phyloP scores from a whole-genome alignment of 768 basidiomycete species.

The Tephrocybe rancida region DNA sequence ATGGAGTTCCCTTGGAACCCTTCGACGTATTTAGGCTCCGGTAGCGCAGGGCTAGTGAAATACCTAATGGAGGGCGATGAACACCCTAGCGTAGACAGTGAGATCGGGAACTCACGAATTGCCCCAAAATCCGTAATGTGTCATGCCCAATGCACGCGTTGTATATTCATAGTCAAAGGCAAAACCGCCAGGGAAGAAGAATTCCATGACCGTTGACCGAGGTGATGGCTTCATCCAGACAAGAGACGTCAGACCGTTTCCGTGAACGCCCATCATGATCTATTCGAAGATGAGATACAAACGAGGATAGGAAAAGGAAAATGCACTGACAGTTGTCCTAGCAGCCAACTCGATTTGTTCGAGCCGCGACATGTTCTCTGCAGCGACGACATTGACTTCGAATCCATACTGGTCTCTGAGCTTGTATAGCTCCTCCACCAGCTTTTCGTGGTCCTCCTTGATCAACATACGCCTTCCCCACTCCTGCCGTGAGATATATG shows the following conservation, averaged over 20 bases:
- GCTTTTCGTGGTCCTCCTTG: slow-evolving; percentile 71
- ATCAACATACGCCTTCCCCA: slow-evolving; percentile 88
- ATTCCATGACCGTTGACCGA: slow-evolving; percentile 88
- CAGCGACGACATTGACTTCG: slow-evolving; percentile 86
- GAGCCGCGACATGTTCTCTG: slow-evolving; percentile 77
- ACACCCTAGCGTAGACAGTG: background rate
- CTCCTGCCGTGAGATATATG: slow-evolving; percentile 86
- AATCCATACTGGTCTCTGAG: slow-evolving; percentile 73
- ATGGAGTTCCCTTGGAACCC: slow-evolving; percentile 91
- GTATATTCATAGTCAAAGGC: slow-evolving; percentile 87
- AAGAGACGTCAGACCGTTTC: slow-evolving; percentile 86
- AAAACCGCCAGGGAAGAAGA: slow-evolving; percentile 85
- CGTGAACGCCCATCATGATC: slow-evolving; percentile 96
- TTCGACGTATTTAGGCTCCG: slow-evolving; percentile 71
- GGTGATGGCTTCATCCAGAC: slow-evolving; percentile 91
- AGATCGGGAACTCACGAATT: slow-evolving; percentile 46
- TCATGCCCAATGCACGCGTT: slow-evolving; percentile 80
- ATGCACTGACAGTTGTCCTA: slow-evolving; percentile 69
- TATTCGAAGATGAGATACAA: slow-evolving; percentile 28
- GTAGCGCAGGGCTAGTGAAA: slow-evolving; percentile 76
- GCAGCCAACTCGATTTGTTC: slow-evolving; percentile 85
- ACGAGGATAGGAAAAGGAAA: background rate
- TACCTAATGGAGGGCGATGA: slow-evolving; percentile 39
- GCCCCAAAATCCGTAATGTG: slow-evolving; percentile 86
- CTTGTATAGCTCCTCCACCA: slow-evolving; percentile 74